phyloP scores from a whole-genome alignment of 2,329 filamentous ascomycete species.

The Nemania sp. region DNA sequence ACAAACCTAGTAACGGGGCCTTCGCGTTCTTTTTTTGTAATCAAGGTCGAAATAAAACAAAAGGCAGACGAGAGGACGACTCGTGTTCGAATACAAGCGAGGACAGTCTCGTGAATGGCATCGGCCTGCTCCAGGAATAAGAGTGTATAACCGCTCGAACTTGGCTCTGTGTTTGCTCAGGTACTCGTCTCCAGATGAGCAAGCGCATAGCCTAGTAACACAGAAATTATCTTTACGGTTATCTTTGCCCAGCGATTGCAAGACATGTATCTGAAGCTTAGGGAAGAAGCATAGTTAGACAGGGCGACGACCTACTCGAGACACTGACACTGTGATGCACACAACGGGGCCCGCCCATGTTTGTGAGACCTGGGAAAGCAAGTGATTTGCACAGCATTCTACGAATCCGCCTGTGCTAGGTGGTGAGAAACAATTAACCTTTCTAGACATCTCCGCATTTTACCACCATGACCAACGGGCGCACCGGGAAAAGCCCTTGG shows the following conservation, averaged over 20 bases:
- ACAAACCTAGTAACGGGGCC: no score
- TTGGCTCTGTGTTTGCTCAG: not conserved
- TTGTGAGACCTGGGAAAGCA: slow-evolving; percentile 12
- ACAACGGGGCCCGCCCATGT: no score
- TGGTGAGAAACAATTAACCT: slow-evolving; percentile 42
- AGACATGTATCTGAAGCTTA: not conserved
- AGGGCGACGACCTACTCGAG: not conserved
- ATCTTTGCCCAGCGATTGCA: not conserved
- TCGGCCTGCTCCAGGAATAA: not conserved
- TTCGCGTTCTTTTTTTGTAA: no score
- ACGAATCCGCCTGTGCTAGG: slow-evolving; percentile 34
- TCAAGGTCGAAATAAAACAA: no score
- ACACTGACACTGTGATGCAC: not conserved
- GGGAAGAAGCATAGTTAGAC: not conserved
- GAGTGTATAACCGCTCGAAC: not conserved
- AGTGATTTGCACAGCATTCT: slow-evolving; percentile 35
- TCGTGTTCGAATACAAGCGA: not conserved
- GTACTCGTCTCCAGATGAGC: not conserved
- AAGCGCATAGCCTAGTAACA: not conserved
- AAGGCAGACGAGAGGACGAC: not conserved
- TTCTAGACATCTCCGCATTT: slow-evolving; percentile 40
- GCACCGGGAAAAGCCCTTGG: slow-evolving; percentile 23
- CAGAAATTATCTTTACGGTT: not conserved
- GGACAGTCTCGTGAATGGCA: not conserved
- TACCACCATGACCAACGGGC: slow-evolving; percentile 32